Conservation (phyloP, 805 yeast genomes). For the Saccharomycopsis fermentans region DNA sequence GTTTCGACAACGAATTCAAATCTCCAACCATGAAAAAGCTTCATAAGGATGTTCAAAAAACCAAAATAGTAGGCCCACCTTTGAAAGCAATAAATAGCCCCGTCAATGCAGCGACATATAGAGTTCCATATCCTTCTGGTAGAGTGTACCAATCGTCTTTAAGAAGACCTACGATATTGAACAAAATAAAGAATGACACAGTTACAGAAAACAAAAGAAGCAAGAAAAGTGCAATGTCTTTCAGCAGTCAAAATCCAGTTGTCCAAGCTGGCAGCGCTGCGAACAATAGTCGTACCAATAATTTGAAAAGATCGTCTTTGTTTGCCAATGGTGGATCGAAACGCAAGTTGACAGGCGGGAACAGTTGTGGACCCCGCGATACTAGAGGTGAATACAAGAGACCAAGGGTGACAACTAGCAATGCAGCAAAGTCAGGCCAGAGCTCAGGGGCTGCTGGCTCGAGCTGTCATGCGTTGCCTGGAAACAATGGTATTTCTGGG, state of each 20-base stretch:
- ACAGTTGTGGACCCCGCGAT: no score
- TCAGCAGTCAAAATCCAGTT: no score
- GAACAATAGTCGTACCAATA: neutral
- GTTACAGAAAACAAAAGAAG: neutral
- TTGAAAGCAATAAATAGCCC: neutral
- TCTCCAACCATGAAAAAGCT: constrained; percentile 12
- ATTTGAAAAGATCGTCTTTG: neutral
- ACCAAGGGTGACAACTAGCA: neutral
- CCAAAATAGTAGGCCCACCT: neutral
- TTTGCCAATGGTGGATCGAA: neutral
- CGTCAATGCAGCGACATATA: neutral
- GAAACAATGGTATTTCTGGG: neutral
- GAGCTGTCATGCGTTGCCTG: no score
- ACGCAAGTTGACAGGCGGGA: neutral
- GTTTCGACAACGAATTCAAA: neutral
- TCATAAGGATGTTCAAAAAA: neutral
- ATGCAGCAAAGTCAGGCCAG: neutral
- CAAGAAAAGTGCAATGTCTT: neutral
- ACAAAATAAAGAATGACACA: neutral
- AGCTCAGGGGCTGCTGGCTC: no score
- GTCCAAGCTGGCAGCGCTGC: no score
- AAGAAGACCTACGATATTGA: neutral
- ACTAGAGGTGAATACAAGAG: neutral
- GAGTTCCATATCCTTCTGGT: neutral
- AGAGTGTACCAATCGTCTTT: neutral